Percentiles rank a stretch among this genome's conserved stretches.
Conservation (phyloP, 352 stramenopile genomes). For the Pythium grandisporangium region DNA sequence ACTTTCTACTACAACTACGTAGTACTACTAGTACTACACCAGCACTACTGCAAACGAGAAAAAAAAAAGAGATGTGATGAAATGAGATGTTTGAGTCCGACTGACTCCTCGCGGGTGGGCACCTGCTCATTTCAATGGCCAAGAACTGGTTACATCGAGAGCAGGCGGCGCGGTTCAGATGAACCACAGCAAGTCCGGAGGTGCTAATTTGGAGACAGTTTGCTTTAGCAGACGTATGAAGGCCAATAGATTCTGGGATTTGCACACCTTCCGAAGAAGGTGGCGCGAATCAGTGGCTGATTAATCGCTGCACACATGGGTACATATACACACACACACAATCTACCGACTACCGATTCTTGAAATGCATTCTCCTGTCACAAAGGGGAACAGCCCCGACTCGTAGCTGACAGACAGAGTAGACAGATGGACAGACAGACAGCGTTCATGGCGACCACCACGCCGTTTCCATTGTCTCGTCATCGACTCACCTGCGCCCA, state of each 20-base stretch:
- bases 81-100: constrained; percentile 72
- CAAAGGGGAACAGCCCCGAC: no score
- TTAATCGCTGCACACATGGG: constrained; percentile 70
- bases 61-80: not conserved
- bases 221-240: constrained; percentile 86
- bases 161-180: constrained; percentile 9
- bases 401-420: no score
- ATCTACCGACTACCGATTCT: no score
- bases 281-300: constrained; percentile 65
- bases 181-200: constrained; percentile 25
- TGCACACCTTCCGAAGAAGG: no score
- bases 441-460: no score
- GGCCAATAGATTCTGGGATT: constrained; percentile 68
- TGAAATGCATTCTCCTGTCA: no score
- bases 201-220: constrained; percentile 85
- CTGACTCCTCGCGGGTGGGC: constrained; percentile 72
- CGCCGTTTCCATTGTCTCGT: no score
- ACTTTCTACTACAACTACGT: no score
- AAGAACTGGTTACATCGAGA: constrained; percentile 73
- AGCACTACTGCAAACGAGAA: no score
- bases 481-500: constrained; percentile 68
- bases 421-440: constrained; percentile 8
- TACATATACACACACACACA: constrained; percentile 1
- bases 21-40: no score
- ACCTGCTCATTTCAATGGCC: constrained; percentile 45